Conservation (phyloP, 768 basidiomycete genomes). For the Leucocoprinus birnbaumii region DNA sequence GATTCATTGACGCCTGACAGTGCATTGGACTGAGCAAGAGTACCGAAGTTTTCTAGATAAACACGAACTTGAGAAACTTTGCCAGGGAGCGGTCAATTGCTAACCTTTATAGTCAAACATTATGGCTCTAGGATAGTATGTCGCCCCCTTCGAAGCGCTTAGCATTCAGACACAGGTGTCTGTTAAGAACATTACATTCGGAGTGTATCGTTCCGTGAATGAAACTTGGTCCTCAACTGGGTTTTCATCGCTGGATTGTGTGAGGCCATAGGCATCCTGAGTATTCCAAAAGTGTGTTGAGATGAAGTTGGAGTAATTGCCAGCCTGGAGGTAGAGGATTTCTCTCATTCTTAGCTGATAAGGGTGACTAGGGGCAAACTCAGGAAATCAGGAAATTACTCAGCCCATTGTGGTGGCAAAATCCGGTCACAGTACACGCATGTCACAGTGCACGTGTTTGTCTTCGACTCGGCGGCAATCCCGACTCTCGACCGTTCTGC, state of each 20-base stretch:
- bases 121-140: conserved; percentile 61
- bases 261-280: conserved; percentile 66
- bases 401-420: no score
- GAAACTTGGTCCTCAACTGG: conserved; percentile 54
- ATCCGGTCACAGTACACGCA: no score
- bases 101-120: conserved; percentile 67
- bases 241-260: conserved; percentile 40
- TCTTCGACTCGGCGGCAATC: no score
- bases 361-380: not conserved
- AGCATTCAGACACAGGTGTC: conserved; percentile 7
- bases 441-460: no score
- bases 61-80: not conserved
- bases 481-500: no score
- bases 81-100: not conserved
- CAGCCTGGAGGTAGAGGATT: conserved; percentile 77
- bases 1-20: conserved; percentile 26
- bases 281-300: conserved; percentile 85
- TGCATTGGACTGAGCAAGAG: conserved; percentile 41
- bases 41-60: conserved; percentile 61
- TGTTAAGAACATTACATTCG: not conserved
- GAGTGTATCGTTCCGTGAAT: conserved; percentile 51
- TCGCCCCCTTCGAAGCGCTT: conserved; percentile 33
- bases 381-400: no score
- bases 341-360: conserved; percentile 56
- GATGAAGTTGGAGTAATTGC: conserved; percentile 59